Evolutionary conservation across 2,329 filamentous ascomycete species (phyloP), one percentile per base, ranked within the genome.

Genomic region (Phyllosticta capitalensis): DNA sequence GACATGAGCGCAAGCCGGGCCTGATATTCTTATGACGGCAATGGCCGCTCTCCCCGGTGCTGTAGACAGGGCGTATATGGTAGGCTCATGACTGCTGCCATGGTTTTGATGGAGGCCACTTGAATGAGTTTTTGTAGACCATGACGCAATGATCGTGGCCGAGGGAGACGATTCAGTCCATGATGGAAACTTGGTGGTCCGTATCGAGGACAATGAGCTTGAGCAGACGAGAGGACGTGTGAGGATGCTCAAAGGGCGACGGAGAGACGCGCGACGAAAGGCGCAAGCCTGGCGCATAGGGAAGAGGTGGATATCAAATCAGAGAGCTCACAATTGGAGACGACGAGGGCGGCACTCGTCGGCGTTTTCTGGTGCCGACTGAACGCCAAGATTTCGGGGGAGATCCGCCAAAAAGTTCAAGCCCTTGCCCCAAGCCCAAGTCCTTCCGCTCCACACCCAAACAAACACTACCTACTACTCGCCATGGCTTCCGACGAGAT

Each of bases 21-120:
- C 94, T 4, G 94, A 96, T 24, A 96, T 80, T 14, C 94, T 84
- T 56, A 97, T 85, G 38, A 97, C 86, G 1, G 92, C 92, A 70
- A 99, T 96, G 1, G 91, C 94, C 51, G 90, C 91, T 69, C 85
- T 85, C 1, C 92, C 94, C 10, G 87, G 79, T 0, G 90, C 90
- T 0, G 92, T 95, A 0, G 92, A 96, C 0, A 97, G 77, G 0
- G 94, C 94, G 72, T 95, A 97, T 57, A 99, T 95, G 1, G 92
- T 97, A 24, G 61, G 58, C 52, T 61, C 57, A 49, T 55, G 52
- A 52, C 52, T 52, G 21, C 38, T 50, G 5, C 20, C 38, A 17
- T 33, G 52, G 56, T 33, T 6, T 33, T 7, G 12, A 21, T 58
- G 12, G 20, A 20, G 9, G 9, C n/a, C 38, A n/a, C 38, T 45